Evolutionary conservation across 768 basidiomycete genomes (phyloP).

Genomic region (Chalciporus chontae): DNA sequence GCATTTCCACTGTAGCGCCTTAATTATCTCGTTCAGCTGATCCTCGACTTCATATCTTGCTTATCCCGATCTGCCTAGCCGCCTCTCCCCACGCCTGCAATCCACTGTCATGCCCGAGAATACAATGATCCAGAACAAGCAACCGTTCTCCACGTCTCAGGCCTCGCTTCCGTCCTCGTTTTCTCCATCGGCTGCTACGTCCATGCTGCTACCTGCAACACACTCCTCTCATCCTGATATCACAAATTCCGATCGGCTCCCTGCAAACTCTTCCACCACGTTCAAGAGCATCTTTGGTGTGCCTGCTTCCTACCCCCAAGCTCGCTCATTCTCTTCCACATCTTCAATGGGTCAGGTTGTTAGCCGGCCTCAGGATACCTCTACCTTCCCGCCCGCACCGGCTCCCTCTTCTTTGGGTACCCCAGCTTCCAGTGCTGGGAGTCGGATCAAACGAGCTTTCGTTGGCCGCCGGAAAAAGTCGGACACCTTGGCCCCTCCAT

Average conservation of each 20-base stretch:
- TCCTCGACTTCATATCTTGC: slow-evolving; percentile 27
- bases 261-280: slow-evolving; percentile 34
- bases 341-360: slow-evolving; percentile 33
- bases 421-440: slow-evolving; percentile 22
- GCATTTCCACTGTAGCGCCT: slow-evolving; percentile 23
- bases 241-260: slow-evolving; percentile 40
- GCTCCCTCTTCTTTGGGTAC: slow-evolving; percentile 21
- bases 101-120: slow-evolving; percentile 18
- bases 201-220: slow-evolving; percentile 38
- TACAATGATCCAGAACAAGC: slow-evolving; percentile 33
- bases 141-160: slow-evolving; percentile 37
- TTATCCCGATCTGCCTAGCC: slow-evolving; percentile 19
- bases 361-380: slow-evolving; percentile 29
- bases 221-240: slow-evolving; percentile 40
- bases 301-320: slow-evolving; percentile 23
- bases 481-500: slow-evolving; percentile 18
- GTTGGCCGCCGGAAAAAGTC: slow-evolving; percentile 33
- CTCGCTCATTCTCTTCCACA: slow-evolving; percentile 24
- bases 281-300: slow-evolving; percentile 30
- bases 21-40: slow-evolving; percentile 28
- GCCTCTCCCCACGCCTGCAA: slow-evolving; percentile 13
- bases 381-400: slow-evolving; percentile 26
- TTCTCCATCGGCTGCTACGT: slow-evolving; percentile 39
- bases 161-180: slow-evolving; percentile 44
- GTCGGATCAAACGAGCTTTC: slow-evolving; percentile 30